Conservation (phyloP, 2,329 filamentous ascomycete genomes). For the Calcarisporium arbuscula region DNA sequence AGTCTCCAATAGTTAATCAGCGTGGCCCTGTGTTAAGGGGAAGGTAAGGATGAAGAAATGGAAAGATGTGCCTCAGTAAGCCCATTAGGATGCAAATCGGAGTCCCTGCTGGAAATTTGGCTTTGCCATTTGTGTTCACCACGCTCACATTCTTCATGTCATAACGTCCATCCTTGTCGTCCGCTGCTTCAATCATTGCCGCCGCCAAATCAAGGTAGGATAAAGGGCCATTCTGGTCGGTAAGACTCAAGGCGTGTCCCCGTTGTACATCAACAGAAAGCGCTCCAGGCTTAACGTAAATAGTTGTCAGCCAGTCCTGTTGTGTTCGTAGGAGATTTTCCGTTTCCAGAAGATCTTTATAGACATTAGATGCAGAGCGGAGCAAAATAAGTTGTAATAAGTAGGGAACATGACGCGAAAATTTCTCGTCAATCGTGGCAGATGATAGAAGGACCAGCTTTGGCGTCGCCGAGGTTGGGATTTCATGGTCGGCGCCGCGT, state of each 20-base stretch:
- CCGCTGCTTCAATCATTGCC: slow-evolving; percentile 41
- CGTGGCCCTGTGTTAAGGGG: no score
- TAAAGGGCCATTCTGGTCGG: slow-evolving; percentile 30
- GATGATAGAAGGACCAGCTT: slow-evolving; percentile 37
- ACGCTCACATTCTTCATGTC: slow-evolving; percentile 16
- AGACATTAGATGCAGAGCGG: slow-evolving; percentile 19
- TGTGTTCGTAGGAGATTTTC: slow-evolving; percentile 32
- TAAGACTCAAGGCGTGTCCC: slow-evolving; percentile 33
- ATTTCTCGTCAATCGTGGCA: slow-evolving; percentile 29
- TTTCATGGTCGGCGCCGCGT: no score
- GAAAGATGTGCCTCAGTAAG: background rate
- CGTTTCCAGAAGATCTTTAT: slow-evolving; percentile 19
- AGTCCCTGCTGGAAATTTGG: slow-evolving; percentile 3
- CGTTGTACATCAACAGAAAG: slow-evolving; percentile 15
- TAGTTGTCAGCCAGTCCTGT: slow-evolving; percentile 27
- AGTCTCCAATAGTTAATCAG: no score
- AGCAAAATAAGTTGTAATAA: slow-evolving; percentile 10
- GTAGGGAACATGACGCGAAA: slow-evolving; percentile 25
- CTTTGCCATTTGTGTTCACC: slow-evolving; percentile 4
- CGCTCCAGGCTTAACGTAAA: slow-evolving; percentile 35
- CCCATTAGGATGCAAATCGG: slow-evolving; percentile 1
- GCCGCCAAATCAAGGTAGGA: slow-evolving; percentile 18
- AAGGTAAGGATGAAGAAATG: background rate
- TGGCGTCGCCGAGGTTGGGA: no score
- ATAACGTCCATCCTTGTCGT: slow-evolving; percentile 22